A percentile compares a stretch with the other conserved stretches of the same genome.
phyloP scores from a whole-genome alignment of 192 early-diverging fungal species.

The Anaeromyces robustus region DNA sequence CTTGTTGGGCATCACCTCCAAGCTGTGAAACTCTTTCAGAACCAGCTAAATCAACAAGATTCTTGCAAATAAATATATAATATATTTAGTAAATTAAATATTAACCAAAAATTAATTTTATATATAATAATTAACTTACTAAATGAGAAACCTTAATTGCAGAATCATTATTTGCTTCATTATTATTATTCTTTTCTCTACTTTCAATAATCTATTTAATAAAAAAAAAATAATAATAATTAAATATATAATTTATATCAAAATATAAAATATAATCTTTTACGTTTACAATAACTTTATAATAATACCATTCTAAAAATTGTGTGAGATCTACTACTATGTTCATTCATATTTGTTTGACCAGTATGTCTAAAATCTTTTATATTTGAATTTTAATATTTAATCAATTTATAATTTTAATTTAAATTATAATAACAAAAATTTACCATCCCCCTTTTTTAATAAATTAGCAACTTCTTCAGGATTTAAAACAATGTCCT shows the following conservation, averaged over 20 bases:
- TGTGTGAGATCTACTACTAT: conserved; percentile 7
- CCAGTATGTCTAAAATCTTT: conserved; percentile 2
- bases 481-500: conserved; percentile 24
- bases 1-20: conserved; percentile 1
- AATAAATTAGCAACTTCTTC: conserved; percentile 22
- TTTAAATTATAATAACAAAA: neutral
- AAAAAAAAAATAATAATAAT: neutral
- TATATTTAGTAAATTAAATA: neutral
- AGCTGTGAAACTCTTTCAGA: conserved; percentile 5
- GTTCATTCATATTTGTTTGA: conserved; percentile 9
- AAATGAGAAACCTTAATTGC: conserved; percentile 4
- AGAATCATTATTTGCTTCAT: neutral
- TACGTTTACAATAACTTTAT: no score
- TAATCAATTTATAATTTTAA: no score
- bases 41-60: conserved; percentile 4
- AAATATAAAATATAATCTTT: neutral
- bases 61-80: neutral
- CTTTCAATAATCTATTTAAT: conserved; percentile 1
- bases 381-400: neutral
- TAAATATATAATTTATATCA: neutral
- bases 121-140: neutral
- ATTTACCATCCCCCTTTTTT: conserved; percentile 18
- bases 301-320: conserved; percentile 6
- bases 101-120: neutral
- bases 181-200: neutral